Percentiles rank a stretch among this genome's conserved stretches.
phyloP scores from a whole-genome alignment of 1,284 basidiomycete species.

The Ceratobasidium sp. region DNA sequence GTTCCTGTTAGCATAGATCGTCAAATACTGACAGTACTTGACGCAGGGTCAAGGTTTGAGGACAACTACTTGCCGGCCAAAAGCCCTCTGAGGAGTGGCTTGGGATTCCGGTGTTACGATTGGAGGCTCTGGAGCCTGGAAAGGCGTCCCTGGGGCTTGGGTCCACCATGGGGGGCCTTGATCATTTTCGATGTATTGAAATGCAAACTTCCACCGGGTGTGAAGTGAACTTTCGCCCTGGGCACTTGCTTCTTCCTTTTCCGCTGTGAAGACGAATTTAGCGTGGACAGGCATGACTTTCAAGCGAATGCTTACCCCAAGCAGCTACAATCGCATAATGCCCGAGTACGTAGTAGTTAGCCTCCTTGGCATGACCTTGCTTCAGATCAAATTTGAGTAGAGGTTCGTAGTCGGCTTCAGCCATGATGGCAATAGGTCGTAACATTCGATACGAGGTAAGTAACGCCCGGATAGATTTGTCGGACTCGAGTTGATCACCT shows the following conservation, averaged over 20 bases:
- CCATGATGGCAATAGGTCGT: conserved; percentile 27
- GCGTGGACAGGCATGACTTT: background rate
- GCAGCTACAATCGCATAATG: conserved; percentile 41
- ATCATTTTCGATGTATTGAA: conserved; percentile 32
- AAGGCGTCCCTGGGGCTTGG: background rate
- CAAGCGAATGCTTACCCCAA: conserved; percentile 12
- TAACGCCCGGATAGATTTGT: conserved; percentile 23
- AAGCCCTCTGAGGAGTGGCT: background rate
- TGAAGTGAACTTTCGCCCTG: conserved; percentile 20
- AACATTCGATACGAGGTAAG: conserved; percentile 35
- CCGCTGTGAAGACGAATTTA: background rate
- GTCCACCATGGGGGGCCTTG: conserved; percentile 39
- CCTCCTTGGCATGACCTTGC: conserved; percentile 12
- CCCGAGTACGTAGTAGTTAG: conserved; percentile 34
- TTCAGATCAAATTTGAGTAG: conserved; percentile 33
- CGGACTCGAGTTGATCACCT: conserved; percentile 37
- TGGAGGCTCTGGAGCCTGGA: background rate
- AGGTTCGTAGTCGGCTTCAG: conserved; percentile 34
- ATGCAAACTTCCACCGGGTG: conserved; percentile 40
- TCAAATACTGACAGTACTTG: too few species aligned
- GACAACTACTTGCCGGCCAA: background rate
- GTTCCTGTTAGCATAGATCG: background rate
- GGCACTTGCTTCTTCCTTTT: conserved; percentile 12
- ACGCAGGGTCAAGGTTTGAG: too few species aligned
- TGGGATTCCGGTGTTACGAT: background rate